Percentiles rank a stretch among this genome's conserved stretches.
These are phyloP conservation scores for Apostasia ramifera DNA, from an alignment of 106 monocot species.

Conservation along the genomic window DNA sequence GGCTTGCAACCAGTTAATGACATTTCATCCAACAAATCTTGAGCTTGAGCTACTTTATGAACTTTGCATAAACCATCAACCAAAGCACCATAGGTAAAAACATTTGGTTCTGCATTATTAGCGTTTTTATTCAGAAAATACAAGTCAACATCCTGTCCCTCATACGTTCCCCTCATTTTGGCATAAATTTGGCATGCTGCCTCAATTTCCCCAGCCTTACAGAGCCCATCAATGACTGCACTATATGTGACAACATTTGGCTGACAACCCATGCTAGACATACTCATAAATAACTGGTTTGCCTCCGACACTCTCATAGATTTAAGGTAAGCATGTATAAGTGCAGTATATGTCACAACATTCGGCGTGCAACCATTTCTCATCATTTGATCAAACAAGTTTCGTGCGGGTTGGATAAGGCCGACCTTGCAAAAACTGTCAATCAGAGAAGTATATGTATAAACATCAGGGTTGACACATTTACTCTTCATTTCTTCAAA, in stretches of 20 bases:
- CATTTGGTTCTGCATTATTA: constrained; percentile 54
- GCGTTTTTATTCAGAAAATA: constrained; percentile 35
- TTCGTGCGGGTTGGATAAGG: constrained; percentile 67
- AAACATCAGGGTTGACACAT: constrained; percentile 74
- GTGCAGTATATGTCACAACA: constrained; percentile 85
- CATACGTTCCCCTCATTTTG: constrained; percentile 64
- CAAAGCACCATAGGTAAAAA: constrained; percentile 91
- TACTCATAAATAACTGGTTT: constrained; percentile 64
- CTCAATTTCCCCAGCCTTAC: constrained; percentile 70
- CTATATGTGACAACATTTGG: constrained; percentile 84
- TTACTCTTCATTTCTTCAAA: constrained; percentile 93
- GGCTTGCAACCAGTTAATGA: constrained; percentile 61
- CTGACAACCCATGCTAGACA: constrained; percentile 53
- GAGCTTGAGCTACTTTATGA: constrained; percentile 72
- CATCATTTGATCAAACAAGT: constrained; percentile 87
- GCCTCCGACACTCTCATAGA: constrained; percentile 44
- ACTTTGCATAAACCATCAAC: constrained; percentile 96
- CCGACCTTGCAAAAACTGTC: constrained; percentile 92
- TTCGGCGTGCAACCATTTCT: constrained; percentile 69
- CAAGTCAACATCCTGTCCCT: constrained; percentile 28
- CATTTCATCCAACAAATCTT: constrained; percentile 69
- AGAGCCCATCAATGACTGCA: constrained; percentile 90
- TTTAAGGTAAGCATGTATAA: constrained; percentile 92
- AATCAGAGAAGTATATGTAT: constrained; percentile 84
- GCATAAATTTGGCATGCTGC: constrained; percentile 70